A percentile compares a stretch with the other conserved stretches of the same genome.
phyloP scores from a whole-genome alignment of 1,139 yeast genomes.

The Geotrichum fermentans region DNA sequence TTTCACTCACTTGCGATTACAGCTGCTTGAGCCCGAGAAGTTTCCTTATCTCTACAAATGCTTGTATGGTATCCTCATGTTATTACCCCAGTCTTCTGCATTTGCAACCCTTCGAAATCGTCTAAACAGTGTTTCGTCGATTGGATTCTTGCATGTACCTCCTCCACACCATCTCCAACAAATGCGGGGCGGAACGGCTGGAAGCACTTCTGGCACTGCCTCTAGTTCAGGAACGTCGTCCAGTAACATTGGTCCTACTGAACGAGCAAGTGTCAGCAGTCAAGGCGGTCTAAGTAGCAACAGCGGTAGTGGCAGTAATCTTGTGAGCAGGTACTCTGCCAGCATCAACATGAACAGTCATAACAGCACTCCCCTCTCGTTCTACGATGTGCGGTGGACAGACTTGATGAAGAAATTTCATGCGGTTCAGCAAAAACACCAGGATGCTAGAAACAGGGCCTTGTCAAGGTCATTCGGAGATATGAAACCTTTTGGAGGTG shows the following conservation, averaged over 20 bases:
- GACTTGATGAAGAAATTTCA: slow-evolving; percentile 62
- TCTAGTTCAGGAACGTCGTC: slow-evolving; percentile 3
- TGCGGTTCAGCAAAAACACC: slow-evolving; percentile 55
- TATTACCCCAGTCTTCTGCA: slow-evolving; percentile 93
- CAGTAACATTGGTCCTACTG: slow-evolving; percentile 1
- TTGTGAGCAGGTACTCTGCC: slow-evolving; percentile 13
- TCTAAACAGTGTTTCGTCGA: slow-evolving; percentile 51
- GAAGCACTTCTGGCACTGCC: slow-evolving; percentile 6
- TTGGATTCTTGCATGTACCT: slow-evolving; percentile 37
- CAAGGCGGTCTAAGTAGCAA: slow-evolving; percentile 7
- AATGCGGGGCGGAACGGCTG: slow-evolving; percentile 4
- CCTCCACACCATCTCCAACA: slow-evolving; percentile 15
- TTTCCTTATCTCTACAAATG: slow-evolving; percentile 82
- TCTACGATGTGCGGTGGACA: slow-evolving; percentile 40
- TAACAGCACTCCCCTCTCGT: slow-evolving; percentile 16
- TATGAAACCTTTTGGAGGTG: slow-evolving; percentile 7
- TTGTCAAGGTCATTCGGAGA: slow-evolving; percentile 16
- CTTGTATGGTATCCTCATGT: slow-evolving; percentile 87
- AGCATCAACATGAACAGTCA: slow-evolving; percentile 14
- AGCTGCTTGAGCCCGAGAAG: slow-evolving; percentile 78
- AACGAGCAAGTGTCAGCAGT: slow-evolving; percentile 1
- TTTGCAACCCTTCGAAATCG: slow-evolving; percentile 76
- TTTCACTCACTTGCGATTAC: slow-evolving; percentile 80
- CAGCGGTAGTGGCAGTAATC: slow-evolving; percentile 6
- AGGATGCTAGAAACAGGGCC: slow-evolving; percentile 31